Conservation (phyloP, 495 filamentous ascomycete species). For the Chaetomium fimeti region DNA sequence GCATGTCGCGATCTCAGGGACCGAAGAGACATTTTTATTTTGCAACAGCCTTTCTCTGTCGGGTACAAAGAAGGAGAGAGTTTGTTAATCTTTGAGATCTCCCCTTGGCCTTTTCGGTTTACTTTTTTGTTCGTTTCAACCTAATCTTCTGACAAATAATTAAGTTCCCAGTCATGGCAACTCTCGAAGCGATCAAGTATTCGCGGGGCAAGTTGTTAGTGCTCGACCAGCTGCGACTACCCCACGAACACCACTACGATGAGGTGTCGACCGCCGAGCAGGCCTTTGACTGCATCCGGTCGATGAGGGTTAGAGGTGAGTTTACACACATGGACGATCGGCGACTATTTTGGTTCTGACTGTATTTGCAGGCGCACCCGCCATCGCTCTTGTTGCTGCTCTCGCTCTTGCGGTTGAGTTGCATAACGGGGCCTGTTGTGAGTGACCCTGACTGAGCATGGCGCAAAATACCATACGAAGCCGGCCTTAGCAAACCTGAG, state of each 20-base stretch:
- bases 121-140: too few relatives aligned
- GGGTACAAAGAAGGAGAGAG: not conserved
- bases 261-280: slow-evolving; percentile 70
- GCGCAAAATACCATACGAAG: too few relatives aligned
- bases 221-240: slow-evolving; percentile 84
- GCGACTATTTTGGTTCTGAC: not conserved
- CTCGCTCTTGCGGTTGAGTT: slow-evolving; percentile 80
- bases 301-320: slow-evolving; percentile 71
- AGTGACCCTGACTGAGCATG: slow-evolving; percentile 19
- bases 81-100: not conserved
- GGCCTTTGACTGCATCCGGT: slow-evolving; percentile 87
- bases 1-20: slow-evolving; percentile 8
- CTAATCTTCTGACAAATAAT: too few relatives aligned
- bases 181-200: slow-evolving; percentile 86
- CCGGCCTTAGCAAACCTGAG: not conserved
- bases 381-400: slow-evolving; percentile 95
- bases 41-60: not conserved
- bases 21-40: slow-evolving; percentile 14
- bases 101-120: not conserved
- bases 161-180: slow-evolving; percentile 37
- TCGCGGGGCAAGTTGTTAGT: slow-evolving; percentile 72
- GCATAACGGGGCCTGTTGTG: slow-evolving; percentile 51
- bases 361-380: slow-evolving; percentile 69
- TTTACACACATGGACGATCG: not conserved
- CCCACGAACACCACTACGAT: slow-evolving; percentile 81